Evolutionary conservation across 768 basidiomycete species (phyloP).

Genomic region (Guyanaporus albipodus): DNA sequence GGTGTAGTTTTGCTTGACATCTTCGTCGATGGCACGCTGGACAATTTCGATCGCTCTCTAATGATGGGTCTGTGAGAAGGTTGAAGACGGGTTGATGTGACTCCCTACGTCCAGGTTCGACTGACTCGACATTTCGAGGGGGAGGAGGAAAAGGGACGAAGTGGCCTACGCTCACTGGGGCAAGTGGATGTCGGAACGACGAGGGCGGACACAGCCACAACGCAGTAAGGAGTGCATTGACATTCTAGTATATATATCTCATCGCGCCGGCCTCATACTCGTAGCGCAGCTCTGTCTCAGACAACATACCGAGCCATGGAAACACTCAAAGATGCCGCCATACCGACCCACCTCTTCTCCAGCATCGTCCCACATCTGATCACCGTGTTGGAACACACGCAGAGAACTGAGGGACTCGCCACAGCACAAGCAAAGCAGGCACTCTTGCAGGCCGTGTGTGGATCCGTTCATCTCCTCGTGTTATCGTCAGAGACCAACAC

Average conservation of each 20-base stretch:
- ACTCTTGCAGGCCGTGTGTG: constrained; percentile 57
- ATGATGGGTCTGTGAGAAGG: constrained; percentile 15
- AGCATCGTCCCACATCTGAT: constrained; percentile 56
- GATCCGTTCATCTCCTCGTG: neutral
- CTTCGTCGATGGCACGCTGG: constrained; percentile 89
- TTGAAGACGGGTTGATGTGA: neutral
- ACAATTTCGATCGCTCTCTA: constrained; percentile 90
- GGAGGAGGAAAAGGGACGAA: neutral
- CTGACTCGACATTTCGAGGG: constrained; percentile 38
- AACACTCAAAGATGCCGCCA: neutral
- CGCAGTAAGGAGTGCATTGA: too few species aligned
- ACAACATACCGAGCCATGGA: constrained; percentile 8
- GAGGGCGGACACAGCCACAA: constrained; percentile 18
- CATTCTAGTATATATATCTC: too few species aligned
- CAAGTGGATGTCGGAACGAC: neutral
- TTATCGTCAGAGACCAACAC: neutral
- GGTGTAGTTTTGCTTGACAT: constrained; percentile 87
- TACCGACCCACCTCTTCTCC: constrained; percentile 52
- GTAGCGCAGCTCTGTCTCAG: too few species aligned
- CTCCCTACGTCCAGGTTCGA: constrained; percentile 46
- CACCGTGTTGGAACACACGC: constrained; percentile 57
- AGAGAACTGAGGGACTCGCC: constrained; percentile 48
- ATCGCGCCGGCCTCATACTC: too few species aligned
- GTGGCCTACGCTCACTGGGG: too few species aligned
- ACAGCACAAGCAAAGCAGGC: constrained; percentile 62